Evolutionary conservation across 2,329 filamentous ascomycete genomes (phyloP), one percentile per base, ranked within the genome.

Genomic region (Akanthomyces lecanii): DNA sequence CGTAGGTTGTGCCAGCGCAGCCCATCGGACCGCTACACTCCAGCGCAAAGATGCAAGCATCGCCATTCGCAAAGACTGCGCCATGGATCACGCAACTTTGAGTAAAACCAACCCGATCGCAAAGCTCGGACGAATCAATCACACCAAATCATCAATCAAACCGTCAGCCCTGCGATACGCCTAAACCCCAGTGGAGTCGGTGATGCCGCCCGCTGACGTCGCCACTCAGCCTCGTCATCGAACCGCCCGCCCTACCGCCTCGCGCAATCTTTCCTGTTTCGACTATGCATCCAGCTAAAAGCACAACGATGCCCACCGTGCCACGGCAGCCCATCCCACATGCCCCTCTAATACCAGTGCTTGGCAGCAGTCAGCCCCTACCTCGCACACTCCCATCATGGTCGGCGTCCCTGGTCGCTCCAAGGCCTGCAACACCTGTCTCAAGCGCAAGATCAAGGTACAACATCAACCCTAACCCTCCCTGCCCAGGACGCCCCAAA

Each of bases 381-480:
- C 16, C 25, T 33, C 16, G 12, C 25, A 4, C 57, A 6, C 33
- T 36, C 33, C 4, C 33, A 36, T 12, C 36, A 61, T 61, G 58
- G 58, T 61, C 12, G 58, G 58, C 6, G 58, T 61, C 25, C 58
- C 58, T 44, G 58, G 58, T 30, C 47, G 58, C 28, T 61, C 58
- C 48, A 61, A 61, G 38, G 58, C 48, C 38, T 62, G 60, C 54
- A 63, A 63, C 48, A 63, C 61, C 5, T 63, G 61, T 21, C 47
- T 63, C 38, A 40, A 63, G 54, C 61, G 61, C 25, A 63, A 63
- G 30, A 53, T 63, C 38, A 63, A 52, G 54, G 61, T 59, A 45
- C 5, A 25, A 23, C 6, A 3, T n/a, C 12, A 28, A 8, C 21
- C 12, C 30, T 12, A 28, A 12, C 5, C 18, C 25, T 3, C 2